These are phyloP conservation scores for Syzygium oleosum DNA, from an alignment of 345 rosid species.

Conservation along the genomic window DNA sequence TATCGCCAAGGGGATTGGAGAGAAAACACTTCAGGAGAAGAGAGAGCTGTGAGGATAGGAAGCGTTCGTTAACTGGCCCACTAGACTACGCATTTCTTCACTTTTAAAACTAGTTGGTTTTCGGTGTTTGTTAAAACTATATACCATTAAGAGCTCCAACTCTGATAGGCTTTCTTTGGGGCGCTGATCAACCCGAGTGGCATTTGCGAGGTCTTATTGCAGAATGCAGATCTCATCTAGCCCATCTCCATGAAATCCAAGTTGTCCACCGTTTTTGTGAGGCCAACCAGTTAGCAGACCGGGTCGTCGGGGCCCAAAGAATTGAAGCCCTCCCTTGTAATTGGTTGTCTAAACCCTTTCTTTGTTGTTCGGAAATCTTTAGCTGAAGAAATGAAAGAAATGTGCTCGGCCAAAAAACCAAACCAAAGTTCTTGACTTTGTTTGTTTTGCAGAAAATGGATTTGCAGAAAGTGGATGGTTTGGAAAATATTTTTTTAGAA, in stretches of 20 bases:
- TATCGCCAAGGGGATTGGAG: too few relatives aligned
- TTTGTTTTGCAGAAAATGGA: too few relatives aligned
- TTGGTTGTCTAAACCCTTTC: neutral
- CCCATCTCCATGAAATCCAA: neutral
- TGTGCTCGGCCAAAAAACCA: neutral
- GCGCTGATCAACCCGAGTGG: neutral
- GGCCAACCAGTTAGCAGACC: neutral
- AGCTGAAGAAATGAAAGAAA: neutral
- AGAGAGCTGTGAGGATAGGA: too few relatives aligned
- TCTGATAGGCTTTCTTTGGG: neutral
- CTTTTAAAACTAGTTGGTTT: neutral
- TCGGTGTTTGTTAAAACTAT: too few relatives aligned
- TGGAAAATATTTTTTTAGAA: too few relatives aligned
- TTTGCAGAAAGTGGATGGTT: too few relatives aligned
- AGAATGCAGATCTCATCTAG: accelerated
- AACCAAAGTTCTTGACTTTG: too few relatives aligned
- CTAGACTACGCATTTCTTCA: neutral
- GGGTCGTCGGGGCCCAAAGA: too few relatives aligned
- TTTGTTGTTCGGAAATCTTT: too few relatives aligned
- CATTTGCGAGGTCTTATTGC: neutral
- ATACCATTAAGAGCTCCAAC: neutral
- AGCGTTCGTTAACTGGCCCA: too few relatives aligned
- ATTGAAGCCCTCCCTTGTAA: neutral
- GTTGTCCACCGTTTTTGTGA: accelerated
- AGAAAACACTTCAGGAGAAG: too few relatives aligned